Base-by-base conservation (phyloP, 2,329 filamentous ascomycete genomes). In the Microsporum audouinii region DNA sequence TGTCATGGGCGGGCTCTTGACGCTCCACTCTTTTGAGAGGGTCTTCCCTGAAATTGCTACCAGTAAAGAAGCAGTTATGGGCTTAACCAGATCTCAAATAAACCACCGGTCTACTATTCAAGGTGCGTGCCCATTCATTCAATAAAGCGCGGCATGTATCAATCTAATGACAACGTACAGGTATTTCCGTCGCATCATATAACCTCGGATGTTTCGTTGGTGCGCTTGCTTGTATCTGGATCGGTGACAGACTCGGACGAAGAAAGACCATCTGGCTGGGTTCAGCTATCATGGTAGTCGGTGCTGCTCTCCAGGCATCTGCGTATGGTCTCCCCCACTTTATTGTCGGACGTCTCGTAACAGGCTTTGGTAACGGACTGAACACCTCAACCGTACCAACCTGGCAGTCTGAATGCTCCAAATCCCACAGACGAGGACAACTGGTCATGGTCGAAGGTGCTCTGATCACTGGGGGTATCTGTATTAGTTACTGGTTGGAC, bases 1-100 rank as follows among this genome's bases (percentile, higher is more conserved):
- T 69, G 86, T 89, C 7, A 90, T 88, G 80, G 88, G 86, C 53
- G 85, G 85, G 61, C 84, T 92, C 65, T 76, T 92, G 61, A 89
- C 87, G 2, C 80, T 91, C 68, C 74, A 80, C 23, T 79, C 79
- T 7, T 89, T 88, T 66, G 75, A 84, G 1, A 67, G 71, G 1
- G 72, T 75, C 14, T 85, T 85, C 65, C 82, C 82, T 0, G 69
- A 76, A 41, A 82, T 83, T 64, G 79, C 84, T 67, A 77, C 80
- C 3, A 70, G 75, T 10, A 70, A 73, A 29, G 68, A 69, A 0
- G 62, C 65, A 39, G 70, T 71, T 43, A 63, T 64, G 6, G 69
- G 73, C 17, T 66, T 73, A 55, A 68, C 70, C 49, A 38, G 65
- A 0, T 59, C 68, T 1, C 69, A 76, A 60, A 71, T 71, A 57